Conservation (phyloP, 352 stramenopile species). For the Thalassiosira livingstoniorum region DNA sequence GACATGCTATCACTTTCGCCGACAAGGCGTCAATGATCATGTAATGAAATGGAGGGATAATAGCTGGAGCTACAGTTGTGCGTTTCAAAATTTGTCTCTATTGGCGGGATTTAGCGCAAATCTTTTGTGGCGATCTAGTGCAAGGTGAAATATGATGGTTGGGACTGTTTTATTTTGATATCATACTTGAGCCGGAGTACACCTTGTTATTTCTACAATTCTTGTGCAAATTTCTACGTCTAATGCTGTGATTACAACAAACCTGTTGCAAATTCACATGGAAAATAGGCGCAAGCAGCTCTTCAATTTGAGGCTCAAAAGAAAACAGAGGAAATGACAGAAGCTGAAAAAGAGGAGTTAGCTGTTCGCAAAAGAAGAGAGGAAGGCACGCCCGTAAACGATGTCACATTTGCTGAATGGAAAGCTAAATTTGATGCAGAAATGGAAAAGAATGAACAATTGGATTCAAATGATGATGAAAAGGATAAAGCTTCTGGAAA, state of each 20-base stretch:
- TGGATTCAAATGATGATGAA: slow-evolving; percentile 21
- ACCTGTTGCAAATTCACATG: too few relatives aligned
- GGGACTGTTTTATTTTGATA: too few relatives aligned
- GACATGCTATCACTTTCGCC: slow-evolving; percentile 56
- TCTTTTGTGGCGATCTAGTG: too few relatives aligned
- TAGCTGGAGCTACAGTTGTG: slow-evolving; percentile 68
- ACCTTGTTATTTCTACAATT: too few relatives aligned
- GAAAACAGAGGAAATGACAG: slow-evolving; percentile 73
- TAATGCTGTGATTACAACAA: too few relatives aligned
- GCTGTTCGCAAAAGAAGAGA: slow-evolving; percentile 77
- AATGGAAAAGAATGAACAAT: slow-evolving; percentile 53
- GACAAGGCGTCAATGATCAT: slow-evolving; percentile 72
- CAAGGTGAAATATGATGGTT: too few relatives aligned
- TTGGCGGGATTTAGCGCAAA: too few relatives aligned
- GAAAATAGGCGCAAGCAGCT: slow-evolving; percentile 68
- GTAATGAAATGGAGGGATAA: slow-evolving; percentile 75
- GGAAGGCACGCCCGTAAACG: slow-evolving; percentile 79
- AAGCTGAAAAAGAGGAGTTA: slow-evolving; percentile 81
- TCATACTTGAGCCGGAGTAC: too few relatives aligned
- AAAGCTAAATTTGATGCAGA: slow-evolving; percentile 74
- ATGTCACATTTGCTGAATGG: slow-evolving; percentile 78
- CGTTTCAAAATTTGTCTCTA: too few relatives aligned
- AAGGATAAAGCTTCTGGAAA: slow-evolving; percentile 22
- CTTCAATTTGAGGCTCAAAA: slow-evolving; percentile 84
- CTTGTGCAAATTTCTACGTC: too few relatives aligned